Base-by-base conservation (phyloP, 352 stramenopile species). In the Globisporangium yorkense region DNA sequence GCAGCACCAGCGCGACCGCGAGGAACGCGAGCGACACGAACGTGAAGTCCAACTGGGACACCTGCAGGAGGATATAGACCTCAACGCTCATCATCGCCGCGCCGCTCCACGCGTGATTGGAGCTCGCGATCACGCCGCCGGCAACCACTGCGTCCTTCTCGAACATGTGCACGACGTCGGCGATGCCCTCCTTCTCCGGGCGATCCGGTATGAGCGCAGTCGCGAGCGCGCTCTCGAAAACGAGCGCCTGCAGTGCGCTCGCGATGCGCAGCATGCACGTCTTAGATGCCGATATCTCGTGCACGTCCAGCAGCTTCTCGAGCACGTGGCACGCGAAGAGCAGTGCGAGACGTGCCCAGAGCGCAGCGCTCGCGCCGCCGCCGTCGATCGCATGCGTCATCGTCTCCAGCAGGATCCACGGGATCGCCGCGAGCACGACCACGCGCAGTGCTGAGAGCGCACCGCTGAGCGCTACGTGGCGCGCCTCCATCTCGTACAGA, bases 201-300 rank as follows among this genome's bases (percentile, higher is more conserved):
- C 62, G 27, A 3, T 15, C 53, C 1, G 56, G 53, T 13, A 61
- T 51, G 49, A 68, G 59, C 3, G 55, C 54, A 43, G 68, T 67
- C n/a, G 50, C 65, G 54, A 79, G 70, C 9, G 71, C 68, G 9
- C 64, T 76, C 37, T 79, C 65, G 55, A 76, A 79, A 37, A 79
- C 48, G 24, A 76, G 48, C 47, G 71, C 60, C 3, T 66, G 59
- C 16, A 80, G 29, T 8, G 71, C 63, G 8, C 62, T 67, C 29
- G 61, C 59, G 50, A 77, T 67, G 55, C 66, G 72, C 21, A 74
- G 61, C 48, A n/a, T 43, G 39, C 39, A 43, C 12, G 15, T 13
- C 15, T n/a, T n/a, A 12, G 39, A 16, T 3, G 39, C 39, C 0
- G 15, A 18, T 13, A 43, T 43, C 39, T 43, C 39, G 39, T 43